Percentiles rank a stretch among this genome's conserved stretches.
Conservation (phyloP, 176 grass and related monocot genomes). For the Saccharum officinarum region DNA sequence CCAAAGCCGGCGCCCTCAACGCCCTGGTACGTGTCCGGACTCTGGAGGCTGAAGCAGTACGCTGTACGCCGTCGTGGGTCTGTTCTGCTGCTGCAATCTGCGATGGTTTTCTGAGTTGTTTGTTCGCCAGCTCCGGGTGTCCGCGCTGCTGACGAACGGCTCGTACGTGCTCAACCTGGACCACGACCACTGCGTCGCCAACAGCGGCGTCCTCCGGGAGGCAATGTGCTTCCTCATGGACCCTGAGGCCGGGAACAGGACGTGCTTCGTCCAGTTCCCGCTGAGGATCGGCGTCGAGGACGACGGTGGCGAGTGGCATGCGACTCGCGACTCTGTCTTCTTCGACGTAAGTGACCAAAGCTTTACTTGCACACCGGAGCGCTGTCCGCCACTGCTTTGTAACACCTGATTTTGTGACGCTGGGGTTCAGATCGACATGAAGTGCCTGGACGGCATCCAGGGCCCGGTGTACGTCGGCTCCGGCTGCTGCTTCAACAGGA, state of each 20-base stretch:
- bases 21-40: slow-evolving; percentile 61
- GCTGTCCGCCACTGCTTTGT: neutral
- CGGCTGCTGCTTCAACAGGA: slow-evolving; percentile 69
- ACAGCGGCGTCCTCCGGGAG: slow-evolving; percentile 49
- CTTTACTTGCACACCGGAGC: neutral
- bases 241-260: slow-evolving; percentile 34
- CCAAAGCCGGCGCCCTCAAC: slow-evolving; percentile 73
- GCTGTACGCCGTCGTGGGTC: neutral
- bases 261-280: slow-evolving; percentile 73
- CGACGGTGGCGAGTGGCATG: neutral
- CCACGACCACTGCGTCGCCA: slow-evolving; percentile 57
- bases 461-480: slow-evolving; percentile 60
- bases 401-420: neutral
- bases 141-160: slow-evolving; percentile 60
- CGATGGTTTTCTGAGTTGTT: neutral
- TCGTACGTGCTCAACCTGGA: slow-evolving; percentile 56
- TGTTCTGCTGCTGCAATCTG: neutral
- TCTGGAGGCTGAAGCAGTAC: too few relatives aligned
- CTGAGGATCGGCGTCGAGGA: slow-evolving; percentile 19
- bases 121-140: slow-evolving; percentile 50
- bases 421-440: slow-evolving; percentile 58
- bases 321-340: slow-evolving; percentile 39
- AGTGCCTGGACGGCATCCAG: slow-evolving; percentile 65
- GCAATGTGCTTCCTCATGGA: slow-evolving; percentile 70
- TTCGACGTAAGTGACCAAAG: slow-evolving; percentile 43